Base-by-base conservation (phyloP, 257 asterid species). In the Penstemon eatonii region DNA sequence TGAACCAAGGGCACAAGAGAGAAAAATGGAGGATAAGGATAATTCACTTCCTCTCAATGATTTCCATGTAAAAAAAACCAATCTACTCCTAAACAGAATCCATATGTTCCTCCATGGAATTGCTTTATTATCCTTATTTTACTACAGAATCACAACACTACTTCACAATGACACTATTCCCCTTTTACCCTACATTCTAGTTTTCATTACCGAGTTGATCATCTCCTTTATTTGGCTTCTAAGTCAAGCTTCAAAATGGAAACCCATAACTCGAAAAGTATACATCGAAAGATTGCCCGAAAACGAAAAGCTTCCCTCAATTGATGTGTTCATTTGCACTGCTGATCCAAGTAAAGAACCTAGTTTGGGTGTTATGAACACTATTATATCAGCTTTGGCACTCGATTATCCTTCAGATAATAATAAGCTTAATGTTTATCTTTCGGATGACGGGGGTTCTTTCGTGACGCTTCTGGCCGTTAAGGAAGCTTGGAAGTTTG, bases 341-440 rank as follows among this genome's bases (percentile, higher is more conserved):
- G 85, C 91, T 0, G 93, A 89, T 52, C 84, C 89, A 0, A 36
- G 19, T 3, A 85, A 83, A 49, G 96, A 89, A 73, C 96, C 96
- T 0, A 65, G 73, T 7, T 44, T 83, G 45, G 78, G 57, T 2
- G 92, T 89, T 13, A 83, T 89, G 96, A 89, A 89, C 77, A 89
- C 95, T n/a, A 85, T 89, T 12, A 38, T 89, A 41, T 89, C 96
- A 5, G 92, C 90, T 5, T 63, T 86, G 92, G 88, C 90, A 3
- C 82, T 89, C 2, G 92, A 89, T 50, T 89, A 89, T 45, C 95
- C 96, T 0, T 69, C 80, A 0, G 73, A 79, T 25, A 25, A 25
- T 0, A 89, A 25, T 0, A 89, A 87, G 81, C 82, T 89, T 19
- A 73, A 76, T 0, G 82, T 87, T 0, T 89, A 85, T 73, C 77